phyloP scores from a whole-genome alignment of 768 basidiomycete genomes.

The Amyloporia xantha region DNA sequence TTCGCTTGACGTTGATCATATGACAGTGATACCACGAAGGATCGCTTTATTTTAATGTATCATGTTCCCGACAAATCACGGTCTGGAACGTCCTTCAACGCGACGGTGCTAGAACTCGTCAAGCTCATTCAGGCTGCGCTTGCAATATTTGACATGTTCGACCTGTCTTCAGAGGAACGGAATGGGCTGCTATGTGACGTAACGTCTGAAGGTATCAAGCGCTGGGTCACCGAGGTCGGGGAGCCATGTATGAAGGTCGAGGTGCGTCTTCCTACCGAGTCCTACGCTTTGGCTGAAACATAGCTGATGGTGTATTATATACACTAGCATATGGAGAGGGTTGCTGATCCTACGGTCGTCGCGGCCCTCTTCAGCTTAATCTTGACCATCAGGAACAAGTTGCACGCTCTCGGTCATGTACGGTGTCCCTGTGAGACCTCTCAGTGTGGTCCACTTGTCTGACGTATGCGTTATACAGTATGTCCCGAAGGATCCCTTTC shows the following conservation, averaged over 20 bases:
- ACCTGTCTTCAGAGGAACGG: slow-evolving; percentile 27
- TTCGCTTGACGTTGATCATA: slow-evolving; percentile 1
- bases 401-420: slow-evolving; percentile 46
- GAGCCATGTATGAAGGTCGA: slow-evolving; percentile 56
- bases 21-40: slow-evolving; percentile 67
- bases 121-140: slow-evolving; percentile 68
- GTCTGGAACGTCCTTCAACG: slow-evolving; percentile 40
- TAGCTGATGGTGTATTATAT: no score
- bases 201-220: slow-evolving; percentile 63
- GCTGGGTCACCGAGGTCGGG: slow-evolving; percentile 64
- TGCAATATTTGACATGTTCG: slow-evolving; percentile 64
- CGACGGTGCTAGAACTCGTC: slow-evolving; percentile 70
- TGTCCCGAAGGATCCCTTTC: slow-evolving; percentile 74
- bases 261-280: slow-evolving; percentile 35
- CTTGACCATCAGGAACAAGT: slow-evolving; percentile 60
- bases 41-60: slow-evolving; percentile 71
- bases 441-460: not conserved
- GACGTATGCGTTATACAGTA: slow-evolving; percentile 14
- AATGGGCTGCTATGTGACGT: slow-evolving; percentile 75
- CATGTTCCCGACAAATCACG: slow-evolving; percentile 42
- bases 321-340: slow-evolving; percentile 57
- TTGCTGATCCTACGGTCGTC: slow-evolving; percentile 67
- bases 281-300: no score
- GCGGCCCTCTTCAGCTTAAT: slow-evolving; percentile 67
- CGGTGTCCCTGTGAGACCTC: not conserved